Base-by-base conservation (phyloP, 805 yeast genomes). In the Lipomyces japonicus region DNA sequence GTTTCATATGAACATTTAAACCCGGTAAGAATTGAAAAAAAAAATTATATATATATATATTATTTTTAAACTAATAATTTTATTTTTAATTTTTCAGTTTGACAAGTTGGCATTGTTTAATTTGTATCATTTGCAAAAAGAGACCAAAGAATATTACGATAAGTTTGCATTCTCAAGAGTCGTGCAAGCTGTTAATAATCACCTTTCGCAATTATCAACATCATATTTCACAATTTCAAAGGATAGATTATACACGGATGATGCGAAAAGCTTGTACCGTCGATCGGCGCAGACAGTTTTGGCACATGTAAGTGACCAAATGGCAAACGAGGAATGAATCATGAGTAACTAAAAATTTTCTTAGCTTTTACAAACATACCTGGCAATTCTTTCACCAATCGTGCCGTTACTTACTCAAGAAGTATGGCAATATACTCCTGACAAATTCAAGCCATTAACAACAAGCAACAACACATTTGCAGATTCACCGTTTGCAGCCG, bases 361-460 rank as follows among this genome's bases (percentile, higher is more conserved):
- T n/a, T 75, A 80, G 55, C 71, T 86, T 12, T 69, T 88, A 16
- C 72, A 71, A 38, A 74, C 80, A 0, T 85, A 88, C 61, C 65
- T 80, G n/a, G 76, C 86, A 0, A 65, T 86, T 1, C 64, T 91
- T 48, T 75, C 89, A 0, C 97, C 98, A 1, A 79, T 93, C 1
- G 68, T 84, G 34, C 99, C 99, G 1, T 65, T 87, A 2, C 70
- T 90, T 49, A 75, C 91, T 0, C 97, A 93, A 67, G 97, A 93
- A 63, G 88, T 80, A 0, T 90, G 96, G 96, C 78, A 79, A 34
- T 73, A 74, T 50, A 61, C 77, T 3, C 81, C 78, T 9, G 53
- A 45, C 2, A 56, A 44, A 18, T 44, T 72, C 34, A 68, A 42
- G 24, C n/a, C n/a, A n/a, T n/a, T n/a, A 34, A 6, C 16, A 34